A percentile compares a stretch with the other conserved stretches of the same genome.
Conservation (phyloP, 2,329 filamentous ascomycete genomes). For the Eurotiales sp. region DNA sequence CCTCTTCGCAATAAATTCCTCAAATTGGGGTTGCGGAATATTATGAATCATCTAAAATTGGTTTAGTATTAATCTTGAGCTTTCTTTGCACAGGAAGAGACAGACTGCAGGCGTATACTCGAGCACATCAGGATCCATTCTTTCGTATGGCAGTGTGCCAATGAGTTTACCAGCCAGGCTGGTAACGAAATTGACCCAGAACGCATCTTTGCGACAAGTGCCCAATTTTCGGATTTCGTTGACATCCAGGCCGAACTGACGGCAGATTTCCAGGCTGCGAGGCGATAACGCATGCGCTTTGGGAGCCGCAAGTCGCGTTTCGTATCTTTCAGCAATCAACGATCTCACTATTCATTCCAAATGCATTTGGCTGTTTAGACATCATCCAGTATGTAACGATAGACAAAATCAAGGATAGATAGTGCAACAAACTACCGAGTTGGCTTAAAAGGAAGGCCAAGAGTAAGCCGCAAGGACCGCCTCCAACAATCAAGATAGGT, state of each 20-base stretch:
- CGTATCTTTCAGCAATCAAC: constrained; percentile 28
- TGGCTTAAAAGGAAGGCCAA: constrained; percentile 32
- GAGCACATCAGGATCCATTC: constrained; percentile 22
- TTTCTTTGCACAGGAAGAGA: too few species aligned
- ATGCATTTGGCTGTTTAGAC: not conserved
- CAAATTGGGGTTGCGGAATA: constrained; percentile 41
- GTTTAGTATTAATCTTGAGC: too few species aligned
- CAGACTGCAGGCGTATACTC: constrained; percentile 33
- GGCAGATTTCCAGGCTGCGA: constrained; percentile 26
- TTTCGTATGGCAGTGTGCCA: constrained; percentile 28
- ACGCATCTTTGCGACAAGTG: constrained; percentile 26
- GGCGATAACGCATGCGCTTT: constrained; percentile 30
- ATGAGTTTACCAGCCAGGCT: constrained; percentile 35
- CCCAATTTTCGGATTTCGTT: constrained; percentile 22
- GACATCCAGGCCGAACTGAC: constrained; percentile 25
- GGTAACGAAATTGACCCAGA: constrained; percentile 41
- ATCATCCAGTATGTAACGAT: too few species aligned
- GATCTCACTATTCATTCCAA: constrained; percentile 19
- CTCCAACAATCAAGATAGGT: constrained; percentile 34
- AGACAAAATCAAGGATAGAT: too few species aligned
- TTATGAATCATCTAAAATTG: constrained; percentile 46
- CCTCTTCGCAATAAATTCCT: constrained; percentile 29
- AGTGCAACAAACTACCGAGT: constrained; percentile 10
- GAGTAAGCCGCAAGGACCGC: constrained; percentile 35
- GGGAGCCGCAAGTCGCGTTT: constrained; percentile 23